Conservation (phyloP, 352 stramenopile genomes). For the Pythium pyrilobum region DNA sequence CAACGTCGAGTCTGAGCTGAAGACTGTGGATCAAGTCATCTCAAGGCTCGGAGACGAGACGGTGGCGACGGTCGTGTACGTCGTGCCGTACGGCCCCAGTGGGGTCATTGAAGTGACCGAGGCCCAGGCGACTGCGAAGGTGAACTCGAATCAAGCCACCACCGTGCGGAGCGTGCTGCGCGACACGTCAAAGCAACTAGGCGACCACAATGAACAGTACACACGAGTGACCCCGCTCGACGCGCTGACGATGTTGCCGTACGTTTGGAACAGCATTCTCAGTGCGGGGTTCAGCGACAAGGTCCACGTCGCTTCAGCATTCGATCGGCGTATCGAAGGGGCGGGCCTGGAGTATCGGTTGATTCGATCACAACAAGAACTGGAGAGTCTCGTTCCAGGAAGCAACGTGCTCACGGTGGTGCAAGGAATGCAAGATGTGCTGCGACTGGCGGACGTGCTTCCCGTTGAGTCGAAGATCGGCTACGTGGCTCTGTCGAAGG, state of each 20-base stretch:
- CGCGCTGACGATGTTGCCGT: constrained; percentile 48
- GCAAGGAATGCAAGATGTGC: constrained; percentile 9
- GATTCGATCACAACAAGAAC: constrained; percentile 30
- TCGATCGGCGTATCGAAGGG: neutral
- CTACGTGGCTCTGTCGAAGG: constrained; percentile 39
- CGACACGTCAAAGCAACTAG: neutral
- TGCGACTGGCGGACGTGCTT: constrained; percentile 34
- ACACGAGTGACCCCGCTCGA: constrained; percentile 39
- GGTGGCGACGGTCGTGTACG: constrained; percentile 29
- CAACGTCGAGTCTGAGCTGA: constrained; percentile 9
- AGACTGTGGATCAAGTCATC: constrained; percentile 29
- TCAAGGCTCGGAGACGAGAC: neutral
- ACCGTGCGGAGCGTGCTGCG: neutral
- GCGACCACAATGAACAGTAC: constrained; percentile 17
- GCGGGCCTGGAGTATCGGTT: constrained; percentile 33
- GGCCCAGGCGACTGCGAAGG: neutral
- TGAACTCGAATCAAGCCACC: neutral
- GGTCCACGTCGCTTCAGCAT: constrained; percentile 18
- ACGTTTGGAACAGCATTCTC: constrained; percentile 55
- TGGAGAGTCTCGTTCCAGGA: constrained; percentile 20
- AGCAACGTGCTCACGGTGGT: constrained; percentile 33
- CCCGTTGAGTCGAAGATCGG: constrained; percentile 25
- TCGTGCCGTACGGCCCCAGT: constrained; percentile 32
- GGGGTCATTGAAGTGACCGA: constrained; percentile 3
- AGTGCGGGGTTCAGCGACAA: constrained; percentile 31